A percentile compares a stretch with the other conserved stretches of the same genome.
Conservation (phyloP, 495 filamentous ascomycete species). For the Rhypophila decipiens region DNA sequence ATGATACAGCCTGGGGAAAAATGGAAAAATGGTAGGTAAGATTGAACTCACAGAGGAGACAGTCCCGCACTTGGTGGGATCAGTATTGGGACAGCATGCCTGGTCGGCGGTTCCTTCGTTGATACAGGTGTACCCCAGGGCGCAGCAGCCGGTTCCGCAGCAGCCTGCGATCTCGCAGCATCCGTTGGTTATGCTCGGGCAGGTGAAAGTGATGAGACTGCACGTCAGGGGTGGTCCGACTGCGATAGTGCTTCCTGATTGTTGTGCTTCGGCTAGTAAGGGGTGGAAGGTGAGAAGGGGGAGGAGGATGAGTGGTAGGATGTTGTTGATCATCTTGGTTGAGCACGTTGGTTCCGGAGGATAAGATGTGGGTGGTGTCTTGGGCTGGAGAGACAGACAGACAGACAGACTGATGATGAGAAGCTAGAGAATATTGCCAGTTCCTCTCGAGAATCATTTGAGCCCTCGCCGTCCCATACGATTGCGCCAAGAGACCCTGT, state of each 20-base stretch:
- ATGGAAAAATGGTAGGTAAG: background rate
- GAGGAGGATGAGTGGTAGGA: background rate
- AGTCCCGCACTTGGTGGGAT: background rate
- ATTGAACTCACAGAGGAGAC: background rate
- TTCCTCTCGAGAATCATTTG: too few species aligned
- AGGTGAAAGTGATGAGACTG: background rate
- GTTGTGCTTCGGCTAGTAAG: background rate
- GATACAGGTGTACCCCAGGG: background rate
- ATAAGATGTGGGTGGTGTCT: background rate
- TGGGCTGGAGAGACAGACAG: background rate
- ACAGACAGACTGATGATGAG: background rate
- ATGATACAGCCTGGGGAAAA: too few species aligned
- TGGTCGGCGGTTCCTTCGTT: background rate
- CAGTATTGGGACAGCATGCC: background rate
- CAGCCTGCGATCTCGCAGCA: background rate
- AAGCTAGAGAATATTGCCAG: too few species aligned
- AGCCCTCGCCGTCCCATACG: too few species aligned
- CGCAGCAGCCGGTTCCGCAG: background rate
- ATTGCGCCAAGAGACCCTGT: too few species aligned
- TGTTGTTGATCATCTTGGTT: background rate
- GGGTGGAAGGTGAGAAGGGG: background rate
- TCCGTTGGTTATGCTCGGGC: background rate
- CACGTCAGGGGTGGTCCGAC: background rate
- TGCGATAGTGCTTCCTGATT: background rate
- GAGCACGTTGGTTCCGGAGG: background rate